Evolutionary conservation across 257 asterid genomes (phyloP).

Genomic region (Rauvolfia tetraphylla): DNA sequence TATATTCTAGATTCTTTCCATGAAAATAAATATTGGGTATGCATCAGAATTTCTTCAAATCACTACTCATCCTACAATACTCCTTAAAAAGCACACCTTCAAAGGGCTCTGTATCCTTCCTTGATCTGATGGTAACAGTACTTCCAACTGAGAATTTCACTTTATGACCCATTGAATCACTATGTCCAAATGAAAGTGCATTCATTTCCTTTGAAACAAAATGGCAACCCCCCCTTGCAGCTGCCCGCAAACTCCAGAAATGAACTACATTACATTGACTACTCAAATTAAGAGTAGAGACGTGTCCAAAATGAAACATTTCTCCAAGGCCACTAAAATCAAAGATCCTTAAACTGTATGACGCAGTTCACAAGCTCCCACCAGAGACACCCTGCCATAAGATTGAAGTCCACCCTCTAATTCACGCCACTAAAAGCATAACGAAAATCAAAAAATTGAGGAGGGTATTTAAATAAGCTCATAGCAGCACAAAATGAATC

Average conservation of each 20-base stretch:
- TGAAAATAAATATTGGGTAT: neutral
- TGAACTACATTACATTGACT: conserved; percentile 38
- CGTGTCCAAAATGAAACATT: conserved; percentile 73
- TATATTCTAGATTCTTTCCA: neutral
- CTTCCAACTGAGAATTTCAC: conserved; percentile 34
- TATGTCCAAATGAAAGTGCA: conserved; percentile 46
- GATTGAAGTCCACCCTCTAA: neutral
- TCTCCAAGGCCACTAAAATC: conserved; percentile 16
- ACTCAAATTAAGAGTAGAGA: conserved; percentile 68
- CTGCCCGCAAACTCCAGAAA: conserved; percentile 34
- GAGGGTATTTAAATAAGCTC: neutral
- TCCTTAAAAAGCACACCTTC: conserved; percentile 44
- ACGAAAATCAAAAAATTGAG: neutral
- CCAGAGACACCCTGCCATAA: conserved; percentile 24
- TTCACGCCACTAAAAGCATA: neutral
- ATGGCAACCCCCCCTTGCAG: conserved; percentile 29
- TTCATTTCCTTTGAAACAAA: conserved; percentile 28
- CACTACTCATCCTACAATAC: conserved; percentile 9
- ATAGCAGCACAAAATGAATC: neutral
- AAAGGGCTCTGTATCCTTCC: conserved; percentile 34
- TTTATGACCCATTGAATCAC: conserved; percentile 58
- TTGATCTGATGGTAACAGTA: conserved; percentile 33
- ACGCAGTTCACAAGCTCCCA: conserved; percentile 20
- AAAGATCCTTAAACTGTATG: conserved; percentile 15
- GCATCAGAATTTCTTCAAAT: conserved; percentile 9